phyloP scores from a whole-genome alignment of 768 basidiomycete genomes.

The Amanita pallidorosea region DNA sequence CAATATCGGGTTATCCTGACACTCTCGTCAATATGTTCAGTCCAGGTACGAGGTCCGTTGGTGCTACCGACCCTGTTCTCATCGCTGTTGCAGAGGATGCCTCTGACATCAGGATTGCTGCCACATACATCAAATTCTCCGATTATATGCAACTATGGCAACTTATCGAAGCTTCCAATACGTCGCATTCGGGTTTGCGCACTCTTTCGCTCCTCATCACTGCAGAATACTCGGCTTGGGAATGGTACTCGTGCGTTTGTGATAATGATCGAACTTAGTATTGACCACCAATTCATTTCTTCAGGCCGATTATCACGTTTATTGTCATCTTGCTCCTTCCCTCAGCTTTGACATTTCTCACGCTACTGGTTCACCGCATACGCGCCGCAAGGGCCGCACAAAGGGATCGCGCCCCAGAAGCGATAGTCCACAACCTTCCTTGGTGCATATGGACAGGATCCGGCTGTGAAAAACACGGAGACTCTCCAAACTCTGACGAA shows the following conservation, averaged over 20 bases:
- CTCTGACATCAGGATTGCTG: constrained; percentile 72
- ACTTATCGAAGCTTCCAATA: constrained; percentile 67
- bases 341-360: constrained; percentile 79
- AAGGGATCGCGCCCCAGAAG: constrained; percentile 76
- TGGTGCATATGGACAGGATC: constrained; percentile 77
- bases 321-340: constrained; percentile 85
- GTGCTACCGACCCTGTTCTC: constrained; percentile 1
- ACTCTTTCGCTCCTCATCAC: constrained; percentile 72
- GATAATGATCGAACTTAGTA: neutral
- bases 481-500: constrained; percentile 19
- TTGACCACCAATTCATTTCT: constrained; percentile 3
- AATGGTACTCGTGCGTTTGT: constrained; percentile 78
- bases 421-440: constrained; percentile 66
- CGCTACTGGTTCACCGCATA: constrained; percentile 81
- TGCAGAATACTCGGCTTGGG: constrained; percentile 76
- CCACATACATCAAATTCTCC: constrained; percentile 80
- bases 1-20: constrained; percentile 56
- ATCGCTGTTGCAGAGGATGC: constrained; percentile 52
- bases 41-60: constrained; percentile 44
- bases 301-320: constrained; percentile 77
- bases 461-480: constrained; percentile 72
- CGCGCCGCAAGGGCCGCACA: constrained; percentile 75
- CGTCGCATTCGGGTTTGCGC: constrained; percentile 65
- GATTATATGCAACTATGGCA: constrained; percentile 63
- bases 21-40: constrained; percentile 87